Percentiles rank a stretch among this genome's conserved stretches.
Conservation (phyloP, 768 basidiomycete genomes). For the Naganishia kalamii region DNA sequence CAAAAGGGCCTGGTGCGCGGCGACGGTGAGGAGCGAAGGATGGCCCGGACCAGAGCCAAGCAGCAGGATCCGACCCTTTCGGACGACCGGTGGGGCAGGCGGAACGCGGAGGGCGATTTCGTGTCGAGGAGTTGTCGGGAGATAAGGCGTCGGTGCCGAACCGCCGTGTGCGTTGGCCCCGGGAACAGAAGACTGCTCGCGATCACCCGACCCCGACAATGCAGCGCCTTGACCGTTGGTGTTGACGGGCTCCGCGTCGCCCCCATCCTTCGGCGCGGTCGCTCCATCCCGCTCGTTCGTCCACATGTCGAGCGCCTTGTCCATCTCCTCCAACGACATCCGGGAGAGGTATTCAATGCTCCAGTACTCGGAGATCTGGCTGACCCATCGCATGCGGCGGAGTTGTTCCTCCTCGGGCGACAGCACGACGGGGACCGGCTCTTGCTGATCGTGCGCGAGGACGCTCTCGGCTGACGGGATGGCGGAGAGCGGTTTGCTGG, state of each 20-base stretch:
- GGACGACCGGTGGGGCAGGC: constrained; percentile 37
- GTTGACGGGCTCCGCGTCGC: constrained; percentile 15
- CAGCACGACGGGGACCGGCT: not conserved
- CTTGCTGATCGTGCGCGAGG: constrained; percentile 13
- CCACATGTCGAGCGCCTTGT: constrained; percentile 52
- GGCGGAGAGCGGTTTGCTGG: not conserved
- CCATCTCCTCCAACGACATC: constrained; percentile 65
- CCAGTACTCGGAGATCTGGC: constrained; percentile 96
- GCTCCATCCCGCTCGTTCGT: constrained; percentile 21
- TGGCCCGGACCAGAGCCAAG: constrained; percentile 95
- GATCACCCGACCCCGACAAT: not conserved
- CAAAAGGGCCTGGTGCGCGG: constrained; percentile 72
- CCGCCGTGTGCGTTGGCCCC: constrained; percentile 1
- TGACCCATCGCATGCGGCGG: constrained; percentile 83
- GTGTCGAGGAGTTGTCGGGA: constrained; percentile 26
- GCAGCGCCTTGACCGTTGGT: not conserved
- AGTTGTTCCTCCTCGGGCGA: constrained; percentile 45
- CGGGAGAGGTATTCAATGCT: constrained; percentile 67
- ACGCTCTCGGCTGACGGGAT: not conserved
- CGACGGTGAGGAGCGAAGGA: constrained; percentile 80
- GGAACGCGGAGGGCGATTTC: constrained; percentile 30
- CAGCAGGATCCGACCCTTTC: constrained; percentile 69
- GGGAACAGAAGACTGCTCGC: not conserved
- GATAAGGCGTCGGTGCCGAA: constrained; percentile 6
- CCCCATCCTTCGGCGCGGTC: not conserved